phyloP scores from a whole-genome alignment of 306 rosid species.

The Quercus wislizeni region DNA sequence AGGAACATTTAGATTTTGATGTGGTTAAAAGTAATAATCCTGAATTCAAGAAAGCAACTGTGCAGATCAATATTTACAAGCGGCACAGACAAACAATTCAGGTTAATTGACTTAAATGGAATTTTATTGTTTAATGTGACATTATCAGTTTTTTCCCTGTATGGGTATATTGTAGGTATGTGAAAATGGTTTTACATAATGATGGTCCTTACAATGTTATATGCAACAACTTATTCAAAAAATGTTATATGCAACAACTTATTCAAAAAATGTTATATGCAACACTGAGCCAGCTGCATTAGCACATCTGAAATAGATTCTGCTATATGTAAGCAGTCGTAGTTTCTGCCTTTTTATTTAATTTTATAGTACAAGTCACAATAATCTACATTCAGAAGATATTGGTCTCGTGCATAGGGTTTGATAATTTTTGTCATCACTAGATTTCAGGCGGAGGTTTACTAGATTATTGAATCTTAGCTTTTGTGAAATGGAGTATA shows the following conservation, averaged over 20 bases:
- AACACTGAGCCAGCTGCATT: not conserved
- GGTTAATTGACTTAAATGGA: slow-evolving; percentile 37
- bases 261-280: too few species aligned
- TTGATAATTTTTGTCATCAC: slow-evolving; percentile 25
- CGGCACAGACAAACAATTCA: slow-evolving; percentile 92
- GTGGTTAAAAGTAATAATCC: slow-evolving; percentile 63
- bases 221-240: too few species aligned
- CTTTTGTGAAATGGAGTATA: slow-evolving; percentile 64
- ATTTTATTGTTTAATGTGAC: slow-evolving; percentile 2
- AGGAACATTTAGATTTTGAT: slow-evolving; percentile 82
- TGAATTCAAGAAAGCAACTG: slow-evolving; percentile 61
- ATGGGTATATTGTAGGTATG: not conserved
- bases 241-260: not conserved
- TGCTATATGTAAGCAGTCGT: not conserved
- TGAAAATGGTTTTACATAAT: not conserved
- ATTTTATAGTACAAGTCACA: not conserved
- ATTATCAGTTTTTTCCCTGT: not conserved
- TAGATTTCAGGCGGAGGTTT: slow-evolving; percentile 79
- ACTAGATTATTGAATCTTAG: slow-evolving; percentile 55
- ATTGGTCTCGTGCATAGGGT: not conserved
- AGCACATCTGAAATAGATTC: not conserved
- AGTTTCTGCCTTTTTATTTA: too few species aligned
- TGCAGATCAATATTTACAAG: slow-evolving; percentile 78
- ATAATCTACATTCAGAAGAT: not conserved
- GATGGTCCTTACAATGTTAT: not conserved